Evolutionary conservation across 2,329 filamentous ascomycete species (phyloP), one percentile per base, ranked within the genome.

Genomic region (Hirsutella thompsonii): DNA sequence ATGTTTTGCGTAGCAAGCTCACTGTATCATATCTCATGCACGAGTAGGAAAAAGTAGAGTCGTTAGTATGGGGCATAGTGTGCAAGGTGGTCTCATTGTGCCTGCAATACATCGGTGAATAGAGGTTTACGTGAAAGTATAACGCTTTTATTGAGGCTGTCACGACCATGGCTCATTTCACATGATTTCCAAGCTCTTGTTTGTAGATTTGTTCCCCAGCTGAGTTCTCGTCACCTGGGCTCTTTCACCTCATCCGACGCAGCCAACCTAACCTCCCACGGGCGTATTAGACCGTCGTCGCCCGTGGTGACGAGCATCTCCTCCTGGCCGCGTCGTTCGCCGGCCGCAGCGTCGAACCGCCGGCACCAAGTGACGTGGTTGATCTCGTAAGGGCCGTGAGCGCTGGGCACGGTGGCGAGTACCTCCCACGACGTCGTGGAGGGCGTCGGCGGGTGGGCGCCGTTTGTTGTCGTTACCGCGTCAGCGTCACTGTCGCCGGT

Each of bases 311-410:
- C 68, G 37, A 98, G 68, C 57, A 95, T 82, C 63, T 96, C 90
- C 52, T 94, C 86, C 20, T 67, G 59, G 3, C 70, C 68, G 41
- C 60, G 69, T 46, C 63, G 68, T 55, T 70, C 70, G 1, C 62
- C 61, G 1, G 66, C 80, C 38, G 66, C 80, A 38, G 70, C 69
- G 57, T 94, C 88, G 43, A 77, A 83, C 43, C 89, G 72, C 51
- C 72, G 76, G 49, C 87, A 88, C 92, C 92, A 98, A 2, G 76
- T 79, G 38, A 92, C 74, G 60, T 95, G 88, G 54, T 98, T 98
- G 47, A 96, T 73, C 62, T 98, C 92, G 55, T 90, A 95, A 2
- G 93, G 85, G 1, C 87, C 89, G 58, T 98, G 92, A 2, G 81
- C 85, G 28, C 80, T 81, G 37, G 81, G 70, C 1, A 83, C 56